Percentiles rank a stretch among this genome's conserved stretches.
Conservation (phyloP, 345 rosid species). For the Carallia brachiata region DNA sequence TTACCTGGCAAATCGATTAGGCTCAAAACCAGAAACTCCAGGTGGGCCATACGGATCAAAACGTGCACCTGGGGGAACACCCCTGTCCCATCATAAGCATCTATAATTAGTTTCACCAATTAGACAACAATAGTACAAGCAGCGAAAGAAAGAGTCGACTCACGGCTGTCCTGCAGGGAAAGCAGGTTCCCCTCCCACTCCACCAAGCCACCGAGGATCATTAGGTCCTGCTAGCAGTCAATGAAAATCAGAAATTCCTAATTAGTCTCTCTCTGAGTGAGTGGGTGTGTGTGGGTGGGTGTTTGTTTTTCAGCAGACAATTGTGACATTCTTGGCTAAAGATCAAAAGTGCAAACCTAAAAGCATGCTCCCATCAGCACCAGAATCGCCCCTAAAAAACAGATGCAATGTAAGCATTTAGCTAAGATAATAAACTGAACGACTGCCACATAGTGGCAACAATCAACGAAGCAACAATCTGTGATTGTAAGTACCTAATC, state of each 20-base stretch:
- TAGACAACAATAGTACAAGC: neutral
- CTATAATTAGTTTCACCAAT: constrained; percentile 6
- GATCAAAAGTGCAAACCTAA: constrained; percentile 48
- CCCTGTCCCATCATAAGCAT: constrained; percentile 43
- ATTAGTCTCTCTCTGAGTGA: neutral
- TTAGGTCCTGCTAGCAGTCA: constrained; percentile 62
- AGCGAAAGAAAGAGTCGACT: constrained; percentile 21
- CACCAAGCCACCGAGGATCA: constrained; percentile 63
- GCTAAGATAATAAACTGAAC: constrained; percentile 4
- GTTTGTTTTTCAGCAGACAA: neutral
- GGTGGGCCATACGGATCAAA: constrained; percentile 95
- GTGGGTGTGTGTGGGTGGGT: neutral
- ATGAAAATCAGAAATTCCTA: constrained; percentile 6
- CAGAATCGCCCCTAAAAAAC: constrained; percentile 56
- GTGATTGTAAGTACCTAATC: constrained; percentile 36
- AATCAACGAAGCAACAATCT: neutral
- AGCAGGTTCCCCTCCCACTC: constrained; percentile 36
- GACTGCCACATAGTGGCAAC: neutral
- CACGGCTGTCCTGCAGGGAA: constrained; percentile 58
- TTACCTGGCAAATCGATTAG: constrained; percentile 68
- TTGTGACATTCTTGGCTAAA: constrained; percentile 3
- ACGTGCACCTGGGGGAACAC: constrained; percentile 88
- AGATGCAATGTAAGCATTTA: constrained; percentile 3
- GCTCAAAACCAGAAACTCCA: constrained; percentile 79
- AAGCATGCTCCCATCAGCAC: constrained; percentile 62